These are phyloP conservation scores for Chaetomidium leptoderma DNA, from an alignment of 495 filamentous ascomycete species.

Conservation along the genomic window DNA sequence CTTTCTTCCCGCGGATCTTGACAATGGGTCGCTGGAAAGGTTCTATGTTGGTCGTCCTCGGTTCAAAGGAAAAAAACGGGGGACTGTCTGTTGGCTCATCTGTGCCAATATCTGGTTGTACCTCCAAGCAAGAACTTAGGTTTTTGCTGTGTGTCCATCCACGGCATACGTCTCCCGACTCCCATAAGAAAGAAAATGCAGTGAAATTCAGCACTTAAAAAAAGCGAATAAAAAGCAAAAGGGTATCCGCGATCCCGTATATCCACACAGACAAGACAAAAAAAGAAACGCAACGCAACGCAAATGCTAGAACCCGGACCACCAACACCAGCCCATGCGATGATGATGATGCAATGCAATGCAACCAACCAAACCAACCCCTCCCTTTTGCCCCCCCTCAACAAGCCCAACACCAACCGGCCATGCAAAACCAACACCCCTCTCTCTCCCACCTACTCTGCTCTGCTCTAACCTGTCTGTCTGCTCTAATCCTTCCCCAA, in stretches of 20 bases:
- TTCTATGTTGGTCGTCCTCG: no score
- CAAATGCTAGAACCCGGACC: background rate
- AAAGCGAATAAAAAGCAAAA: background rate
- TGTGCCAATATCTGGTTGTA: no score
- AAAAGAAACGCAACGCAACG: background rate
- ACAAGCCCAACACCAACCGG: background rate
- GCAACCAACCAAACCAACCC: background rate
- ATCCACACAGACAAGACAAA: conserved; percentile 8
- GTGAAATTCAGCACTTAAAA: background rate
- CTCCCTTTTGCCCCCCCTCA: no score
- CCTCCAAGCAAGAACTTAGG: no score
- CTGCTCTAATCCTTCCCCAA: background rate
- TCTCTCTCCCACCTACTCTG: no score
- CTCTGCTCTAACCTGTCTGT: background rate
- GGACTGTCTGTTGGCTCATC: no score
- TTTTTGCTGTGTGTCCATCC: background rate
- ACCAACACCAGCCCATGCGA: conserved; percentile 1
- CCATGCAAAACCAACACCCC: background rate
- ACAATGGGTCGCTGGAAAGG: no score
- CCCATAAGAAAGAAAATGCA: no score
- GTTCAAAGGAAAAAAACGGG: no score
- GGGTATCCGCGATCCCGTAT: conserved; percentile 10
- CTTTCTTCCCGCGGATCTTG: no score
- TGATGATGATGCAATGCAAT: conserved; percentile 6
- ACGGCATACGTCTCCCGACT: no score